phyloP scores from a whole-genome alignment of 208 protist species.

The Porcisia deanei region DNA sequence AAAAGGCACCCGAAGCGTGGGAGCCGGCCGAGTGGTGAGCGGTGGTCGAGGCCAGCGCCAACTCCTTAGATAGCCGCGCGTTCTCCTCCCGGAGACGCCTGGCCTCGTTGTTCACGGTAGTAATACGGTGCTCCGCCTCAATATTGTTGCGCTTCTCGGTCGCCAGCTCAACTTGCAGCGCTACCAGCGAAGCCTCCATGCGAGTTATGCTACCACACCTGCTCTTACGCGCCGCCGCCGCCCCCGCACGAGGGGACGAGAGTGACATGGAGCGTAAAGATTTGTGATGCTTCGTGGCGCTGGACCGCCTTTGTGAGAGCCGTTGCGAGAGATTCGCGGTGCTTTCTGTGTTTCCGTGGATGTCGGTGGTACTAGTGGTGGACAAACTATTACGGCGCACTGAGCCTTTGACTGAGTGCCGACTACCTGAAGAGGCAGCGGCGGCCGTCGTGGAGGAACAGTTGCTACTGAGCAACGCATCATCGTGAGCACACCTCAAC shows the following conservation, averaged over 20 bases:
- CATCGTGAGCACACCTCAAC: not conserved
- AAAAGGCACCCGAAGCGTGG: not conserved
- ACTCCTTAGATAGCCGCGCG: constrained; percentile 26
- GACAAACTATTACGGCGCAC: constrained; percentile 2
- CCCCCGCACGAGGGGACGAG: not conserved
- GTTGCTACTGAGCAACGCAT: not conserved
- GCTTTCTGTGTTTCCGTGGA: not conserved
- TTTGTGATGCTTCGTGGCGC: not conserved
- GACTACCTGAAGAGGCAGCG: not conserved
- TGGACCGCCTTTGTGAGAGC: not conserved
- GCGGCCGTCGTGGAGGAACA: not conserved
- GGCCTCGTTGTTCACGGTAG: constrained; percentile 48
- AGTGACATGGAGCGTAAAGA: not conserved
- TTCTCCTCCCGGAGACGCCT: constrained; percentile 49
- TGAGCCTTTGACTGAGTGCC: not conserved
- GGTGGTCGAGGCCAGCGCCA: constrained; percentile 12
- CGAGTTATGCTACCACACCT: constrained; percentile 33
- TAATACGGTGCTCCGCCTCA: constrained; percentile 55
- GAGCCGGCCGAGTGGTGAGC: not conserved
- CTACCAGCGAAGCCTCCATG: constrained; percentile 40
- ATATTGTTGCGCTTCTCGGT: constrained; percentile 81
- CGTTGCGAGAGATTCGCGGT: not conserved
- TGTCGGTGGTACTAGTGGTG: not conserved
- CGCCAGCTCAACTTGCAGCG: constrained; percentile 63
- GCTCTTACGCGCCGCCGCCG: not conserved